Percentiles rank a stretch among this genome's conserved stretches.
phyloP scores from a whole-genome alignment of 1,284 basidiomycete genomes.

The Ganoderma leucocontextum region DNA sequence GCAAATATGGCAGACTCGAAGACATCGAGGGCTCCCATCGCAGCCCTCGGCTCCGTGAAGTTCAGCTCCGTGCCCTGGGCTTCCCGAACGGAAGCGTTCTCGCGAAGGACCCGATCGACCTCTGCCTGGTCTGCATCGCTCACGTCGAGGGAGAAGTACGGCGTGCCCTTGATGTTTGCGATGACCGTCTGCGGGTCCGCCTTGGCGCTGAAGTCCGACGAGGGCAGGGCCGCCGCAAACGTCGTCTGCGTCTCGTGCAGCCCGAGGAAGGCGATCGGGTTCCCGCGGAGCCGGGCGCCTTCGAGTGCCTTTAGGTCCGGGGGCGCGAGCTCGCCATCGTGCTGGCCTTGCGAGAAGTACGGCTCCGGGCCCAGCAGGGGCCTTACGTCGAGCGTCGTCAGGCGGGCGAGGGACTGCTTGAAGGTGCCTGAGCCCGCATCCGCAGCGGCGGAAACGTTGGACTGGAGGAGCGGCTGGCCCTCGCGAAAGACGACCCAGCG shows the following conservation, averaged over 20 bases:
- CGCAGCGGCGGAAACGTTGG: conserved; percentile 21
- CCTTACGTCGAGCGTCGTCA: conserved; percentile 63
- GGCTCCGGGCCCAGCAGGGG: conserved; percentile 54
- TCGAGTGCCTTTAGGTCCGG: conserved; percentile 61
- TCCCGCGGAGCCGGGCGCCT: conserved; percentile 68
- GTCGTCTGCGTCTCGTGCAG: conserved; percentile 69
- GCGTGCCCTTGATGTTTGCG: conserved; percentile 72
- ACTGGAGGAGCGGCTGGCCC: conserved; percentile 67
- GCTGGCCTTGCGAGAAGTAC: conserved; percentile 74
- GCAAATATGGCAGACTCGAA: conserved; percentile 81
- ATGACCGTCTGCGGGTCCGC: conserved; percentile 50
- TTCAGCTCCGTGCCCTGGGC: conserved; percentile 51
- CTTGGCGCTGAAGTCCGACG: conserved; percentile 63
- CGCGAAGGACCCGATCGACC: conserved; percentile 56
- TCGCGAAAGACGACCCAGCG: conserved; percentile 80
- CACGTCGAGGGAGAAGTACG: conserved; percentile 85
- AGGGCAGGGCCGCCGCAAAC: conserved; percentile 59
- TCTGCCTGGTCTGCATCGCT: conserved; percentile 56
- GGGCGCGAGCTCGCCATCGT: conserved; percentile 54
- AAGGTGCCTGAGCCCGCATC: conserved; percentile 26
- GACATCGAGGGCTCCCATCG: conserved; percentile 60
- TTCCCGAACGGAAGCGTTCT: conserved; percentile 38
- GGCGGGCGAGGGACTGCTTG: conserved; percentile 53
- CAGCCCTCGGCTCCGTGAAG: conserved; percentile 76
- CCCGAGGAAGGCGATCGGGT: conserved; percentile 76